These are phyloP conservation scores for Vigna hirtella DNA, from an alignment of 306 rosid species.

Conservation along the genomic window DNA sequence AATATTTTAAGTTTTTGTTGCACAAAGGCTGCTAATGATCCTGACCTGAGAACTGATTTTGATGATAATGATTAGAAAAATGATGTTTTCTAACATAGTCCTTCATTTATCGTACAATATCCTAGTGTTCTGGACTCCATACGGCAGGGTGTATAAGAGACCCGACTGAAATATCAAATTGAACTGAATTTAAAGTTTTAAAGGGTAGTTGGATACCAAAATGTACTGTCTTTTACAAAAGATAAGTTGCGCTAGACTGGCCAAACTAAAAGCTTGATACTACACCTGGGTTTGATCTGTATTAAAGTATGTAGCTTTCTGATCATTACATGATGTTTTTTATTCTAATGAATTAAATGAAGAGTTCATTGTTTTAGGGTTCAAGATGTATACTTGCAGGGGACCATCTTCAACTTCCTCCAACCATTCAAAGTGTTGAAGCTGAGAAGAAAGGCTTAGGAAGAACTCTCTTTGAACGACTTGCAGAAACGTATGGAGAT, in stretches of 20 bases:
- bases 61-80: background rate
- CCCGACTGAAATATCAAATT: constrained; percentile 35
- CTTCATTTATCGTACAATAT: constrained; percentile 29
- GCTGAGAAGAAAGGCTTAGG: constrained; percentile 99
- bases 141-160: background rate
- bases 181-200: constrained; percentile 15
- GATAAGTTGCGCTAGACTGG: constrained; percentile 35
- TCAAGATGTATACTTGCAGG: constrained; percentile 98
- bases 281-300: constrained; percentile 25
- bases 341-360: constrained; percentile 40
- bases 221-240: constrained; percentile 17
- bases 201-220: constrained; percentile 15
- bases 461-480: constrained; percentile 94
- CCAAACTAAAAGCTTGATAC: constrained; percentile 8
- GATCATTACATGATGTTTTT: constrained; percentile 9
- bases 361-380: constrained; percentile 78
- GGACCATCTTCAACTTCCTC: constrained; percentile 99
- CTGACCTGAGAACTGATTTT: background rate
- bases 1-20: constrained; percentile 21
- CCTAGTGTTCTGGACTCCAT: background rate
- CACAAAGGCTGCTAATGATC: background rate
- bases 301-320: constrained; percentile 12
- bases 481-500: constrained; percentile 79
- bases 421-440: constrained; percentile 98
- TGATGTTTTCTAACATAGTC: constrained; percentile 2